Percentiles rank a stretch among this genome's conserved stretches.
phyloP scores from a whole-genome alignment of 306 rosid genomes.

The Vigna reflexopilosa region DNA sequence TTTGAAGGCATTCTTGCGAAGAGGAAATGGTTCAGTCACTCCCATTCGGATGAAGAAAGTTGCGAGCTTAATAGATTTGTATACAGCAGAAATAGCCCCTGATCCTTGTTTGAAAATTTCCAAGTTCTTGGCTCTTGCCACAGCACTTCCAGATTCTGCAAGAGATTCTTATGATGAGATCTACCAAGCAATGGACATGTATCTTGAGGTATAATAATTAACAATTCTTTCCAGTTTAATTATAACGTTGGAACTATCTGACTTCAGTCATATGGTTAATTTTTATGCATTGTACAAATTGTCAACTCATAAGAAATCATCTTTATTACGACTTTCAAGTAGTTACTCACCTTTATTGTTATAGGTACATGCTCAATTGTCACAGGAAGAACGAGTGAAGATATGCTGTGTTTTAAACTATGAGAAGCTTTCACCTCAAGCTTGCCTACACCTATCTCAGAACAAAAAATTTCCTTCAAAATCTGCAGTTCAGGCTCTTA shows the following conservation, averaged over 20 bases:
- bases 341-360: conserved; percentile 32
- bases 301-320: not conserved
- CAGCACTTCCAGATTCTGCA: conserved; percentile 76
- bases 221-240: conserved; percentile 8
- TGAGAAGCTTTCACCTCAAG: conserved; percentile 80
- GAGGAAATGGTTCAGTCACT: conserved; percentile 42
- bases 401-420: conserved; percentile 72
- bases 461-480: conserved; percentile 75
- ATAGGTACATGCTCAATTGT: conserved; percentile 83
- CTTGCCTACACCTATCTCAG: conserved; percentile 64
- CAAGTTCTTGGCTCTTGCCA: conserved; percentile 74
- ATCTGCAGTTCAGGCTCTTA: conserved; percentile 65
- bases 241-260: not conserved
- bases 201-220: conserved; percentile 70
- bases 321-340: not conserved
- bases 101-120: conserved; percentile 85
- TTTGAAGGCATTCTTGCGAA: conserved; percentile 64
- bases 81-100: conserved; percentile 91
- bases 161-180: conserved; percentile 84
- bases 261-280: conserved; percentile 15
- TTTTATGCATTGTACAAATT: not conserved
- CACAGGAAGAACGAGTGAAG: conserved; percentile 78
- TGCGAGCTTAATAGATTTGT: conserved; percentile 76
- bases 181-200: conserved; percentile 85
- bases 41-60: conserved; percentile 65